Evolutionary conservation across 208 protist species (phyloP).

Genomic region (Leishmania arabica): DNA sequence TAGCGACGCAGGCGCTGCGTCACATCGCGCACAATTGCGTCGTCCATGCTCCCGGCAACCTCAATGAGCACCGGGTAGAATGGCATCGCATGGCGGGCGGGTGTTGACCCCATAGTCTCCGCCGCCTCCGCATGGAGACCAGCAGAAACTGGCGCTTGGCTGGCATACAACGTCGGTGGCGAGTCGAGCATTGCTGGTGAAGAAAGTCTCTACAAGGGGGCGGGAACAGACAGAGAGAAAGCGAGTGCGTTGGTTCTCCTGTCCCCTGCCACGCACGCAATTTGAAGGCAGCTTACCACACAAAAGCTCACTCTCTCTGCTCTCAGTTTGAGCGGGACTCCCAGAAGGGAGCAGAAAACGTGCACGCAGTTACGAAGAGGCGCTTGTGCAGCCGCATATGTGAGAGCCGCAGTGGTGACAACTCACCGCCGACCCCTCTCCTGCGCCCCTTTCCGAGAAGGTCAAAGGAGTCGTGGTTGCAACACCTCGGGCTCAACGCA

Average conservation of each 20-base stretch:
- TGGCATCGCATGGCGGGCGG: not conserved
- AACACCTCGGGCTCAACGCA: not conserved
- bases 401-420: not conserved
- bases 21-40: conserved; percentile 34
- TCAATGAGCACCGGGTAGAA: conserved; percentile 32
- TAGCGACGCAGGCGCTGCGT: conserved; percentile 49
- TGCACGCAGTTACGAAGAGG: not conserved
- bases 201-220: not conserved
- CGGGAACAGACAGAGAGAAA: not conserved
- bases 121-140: not conserved
- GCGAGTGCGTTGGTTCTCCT: not conserved
- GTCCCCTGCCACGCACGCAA: not conserved
- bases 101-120: not conserved
- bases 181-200: not conserved
- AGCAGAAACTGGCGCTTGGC: not conserved
- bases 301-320: not conserved
- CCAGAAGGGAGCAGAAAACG: not conserved
- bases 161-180: not conserved
- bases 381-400: not conserved
- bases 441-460: not conserved
- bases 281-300: not conserved
- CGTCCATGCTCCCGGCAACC: conserved; percentile 57
- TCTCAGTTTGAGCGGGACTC: not conserved
- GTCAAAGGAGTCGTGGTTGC: not conserved
- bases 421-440: not conserved